These are phyloP conservation scores for Metschnikowia reukaufii DNA, from an alignment of 805 yeast species.

Conservation along the genomic window DNA sequence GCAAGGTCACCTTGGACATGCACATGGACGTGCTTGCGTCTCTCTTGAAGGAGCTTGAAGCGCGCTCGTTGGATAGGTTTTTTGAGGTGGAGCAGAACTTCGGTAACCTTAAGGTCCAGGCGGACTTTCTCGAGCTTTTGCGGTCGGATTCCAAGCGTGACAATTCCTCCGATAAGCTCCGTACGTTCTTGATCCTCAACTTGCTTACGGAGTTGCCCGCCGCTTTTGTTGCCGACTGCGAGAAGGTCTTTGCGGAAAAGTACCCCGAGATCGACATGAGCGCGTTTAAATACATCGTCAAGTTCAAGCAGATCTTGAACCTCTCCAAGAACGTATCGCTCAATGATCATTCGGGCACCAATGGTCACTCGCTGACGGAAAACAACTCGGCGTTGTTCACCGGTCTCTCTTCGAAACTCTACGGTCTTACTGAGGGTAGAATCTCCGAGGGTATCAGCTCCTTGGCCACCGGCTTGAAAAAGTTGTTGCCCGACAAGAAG, in stretches of 20 bases:
- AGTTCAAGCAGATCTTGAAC: conserved; percentile 75
- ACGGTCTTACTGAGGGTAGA: conserved; percentile 79
- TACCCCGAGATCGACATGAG: conserved; percentile 56
- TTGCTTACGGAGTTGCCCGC: conserved; percentile 46
- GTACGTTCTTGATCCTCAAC: conserved; percentile 82
- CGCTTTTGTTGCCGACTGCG: conserved; percentile 51
- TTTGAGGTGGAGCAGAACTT: conserved; percentile 92
- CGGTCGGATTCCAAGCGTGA: conserved; percentile 54
- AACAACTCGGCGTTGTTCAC: conserved; percentile 62
- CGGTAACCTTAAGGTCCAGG: conserved; percentile 57
- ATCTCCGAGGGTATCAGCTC: conserved; percentile 89
- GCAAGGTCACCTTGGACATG: conserved; percentile 87
- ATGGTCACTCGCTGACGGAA: conserved; percentile 27
- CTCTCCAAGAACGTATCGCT: conserved; percentile 29
- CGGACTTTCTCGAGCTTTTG: conserved; percentile 60
- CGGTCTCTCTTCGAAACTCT: conserved; percentile 72
- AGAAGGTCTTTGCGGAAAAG: conserved; percentile 51
- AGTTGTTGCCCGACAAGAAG: conserved; percentile 82
- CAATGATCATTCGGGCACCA: conserved; percentile 29
- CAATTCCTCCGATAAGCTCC: conserved; percentile 72
- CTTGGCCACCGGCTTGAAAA: conserved; percentile 82
- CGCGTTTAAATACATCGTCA: conserved; percentile 71
- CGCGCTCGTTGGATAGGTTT: conserved; percentile 83
- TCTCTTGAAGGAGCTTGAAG: conserved; percentile 76
- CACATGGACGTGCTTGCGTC: conserved; percentile 95